phyloP scores from a whole-genome alignment of 257 asterid species.

The Catharanthus roseus region DNA sequence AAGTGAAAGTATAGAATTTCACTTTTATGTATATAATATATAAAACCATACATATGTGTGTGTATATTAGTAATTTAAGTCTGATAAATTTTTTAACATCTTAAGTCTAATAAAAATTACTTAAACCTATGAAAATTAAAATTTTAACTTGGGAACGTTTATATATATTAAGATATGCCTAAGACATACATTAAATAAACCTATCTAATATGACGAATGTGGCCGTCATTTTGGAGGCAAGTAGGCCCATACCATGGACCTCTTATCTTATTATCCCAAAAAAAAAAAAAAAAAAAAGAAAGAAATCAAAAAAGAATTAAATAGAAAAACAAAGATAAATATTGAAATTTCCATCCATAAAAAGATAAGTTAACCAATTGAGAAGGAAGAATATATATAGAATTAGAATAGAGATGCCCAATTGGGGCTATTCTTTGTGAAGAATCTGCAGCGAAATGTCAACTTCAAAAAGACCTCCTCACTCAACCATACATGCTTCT shows the following conservation, averaged over 20 bases:
- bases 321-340: background rate
- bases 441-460: slow-evolving; percentile 21
- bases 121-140: too few relatives aligned
- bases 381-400: background rate
- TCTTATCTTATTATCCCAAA: slow-evolving; percentile 23
- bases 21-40: too few relatives aligned
- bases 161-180: too few relatives aligned
- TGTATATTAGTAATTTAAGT: too few relatives aligned
- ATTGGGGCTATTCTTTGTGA: background rate
- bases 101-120: too few relatives aligned
- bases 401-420: background rate
- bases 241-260: slow-evolving; percentile 36
- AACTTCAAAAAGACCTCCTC: background rate
- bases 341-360: slow-evolving; percentile 4
- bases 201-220: slow-evolving; percentile 30
- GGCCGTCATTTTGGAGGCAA: slow-evolving; percentile 36
- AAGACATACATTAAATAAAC: too few relatives aligned
- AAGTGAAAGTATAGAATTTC: too few relatives aligned
- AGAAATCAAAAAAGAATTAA: background rate
- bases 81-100: too few relatives aligned
- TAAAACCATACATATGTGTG: too few relatives aligned
- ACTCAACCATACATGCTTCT: background rate
- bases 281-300: too few relatives aligned
- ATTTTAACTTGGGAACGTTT: too few relatives aligned
- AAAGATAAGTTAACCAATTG: background rate